Conservation (phyloP, 306 rosid species). For the Rosa persica region DNA sequence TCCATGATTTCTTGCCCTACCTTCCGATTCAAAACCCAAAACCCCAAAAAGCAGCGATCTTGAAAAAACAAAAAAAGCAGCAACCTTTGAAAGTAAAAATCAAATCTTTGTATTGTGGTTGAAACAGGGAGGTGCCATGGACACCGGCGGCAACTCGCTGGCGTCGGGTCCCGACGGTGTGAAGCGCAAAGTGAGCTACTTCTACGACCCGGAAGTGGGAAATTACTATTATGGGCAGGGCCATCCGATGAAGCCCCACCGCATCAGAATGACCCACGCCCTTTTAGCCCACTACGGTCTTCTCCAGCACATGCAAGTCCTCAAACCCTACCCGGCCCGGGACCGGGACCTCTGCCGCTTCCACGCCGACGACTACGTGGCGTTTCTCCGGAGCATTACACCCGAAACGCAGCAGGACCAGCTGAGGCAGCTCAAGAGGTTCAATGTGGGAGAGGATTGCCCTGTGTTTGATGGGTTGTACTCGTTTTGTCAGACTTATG, state of each 20-base stretch:
- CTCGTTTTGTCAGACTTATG: constrained; percentile 81
- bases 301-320: constrained; percentile 86
- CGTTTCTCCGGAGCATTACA: constrained; percentile 73
- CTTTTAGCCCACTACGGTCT: constrained; percentile 84
- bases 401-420: constrained; percentile 92
- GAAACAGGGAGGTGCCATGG: constrained; percentile 38
- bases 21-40: background rate
- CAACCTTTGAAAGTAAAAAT: background rate
- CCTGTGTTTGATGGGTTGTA: constrained; percentile 88
- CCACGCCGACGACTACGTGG: constrained; percentile 84
- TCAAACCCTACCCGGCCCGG: constrained; percentile 85
- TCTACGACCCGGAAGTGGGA: constrained; percentile 89
- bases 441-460: constrained; percentile 89
- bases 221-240: constrained; percentile 92
- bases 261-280: constrained; percentile 87
- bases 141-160: constrained; percentile 70
- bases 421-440: constrained; percentile 80
- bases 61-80: background rate
- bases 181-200: constrained; percentile 76
- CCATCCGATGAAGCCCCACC: constrained; percentile 95
- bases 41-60: background rate
- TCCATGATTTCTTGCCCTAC: background rate
- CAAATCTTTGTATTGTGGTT: background rate
- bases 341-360: constrained; percentile 83
- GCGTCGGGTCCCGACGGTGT: constrained; percentile 78